A percentile compares a stretch with the other conserved stretches of the same genome.
Conservation (phyloP, 2,329 filamentous ascomycete genomes). For the Metarhizium humberi region DNA sequence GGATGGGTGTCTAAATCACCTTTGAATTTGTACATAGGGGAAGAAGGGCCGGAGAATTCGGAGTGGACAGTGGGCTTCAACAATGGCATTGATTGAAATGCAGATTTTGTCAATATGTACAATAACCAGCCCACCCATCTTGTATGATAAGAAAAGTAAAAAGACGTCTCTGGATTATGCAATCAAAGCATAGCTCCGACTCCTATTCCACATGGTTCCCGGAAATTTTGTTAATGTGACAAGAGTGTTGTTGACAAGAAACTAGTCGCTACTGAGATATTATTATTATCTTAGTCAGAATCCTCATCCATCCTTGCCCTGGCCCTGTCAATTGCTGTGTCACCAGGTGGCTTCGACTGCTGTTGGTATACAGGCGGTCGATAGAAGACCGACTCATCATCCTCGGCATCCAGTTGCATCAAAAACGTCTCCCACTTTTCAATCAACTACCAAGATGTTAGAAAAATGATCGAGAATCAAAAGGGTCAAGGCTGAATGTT, state of each 20-base stretch:
- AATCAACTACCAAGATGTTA: constrained; percentile 37
- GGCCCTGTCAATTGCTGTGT: constrained; percentile 52
- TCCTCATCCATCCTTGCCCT: constrained; percentile 47
- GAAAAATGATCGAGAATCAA: constrained; percentile 11
- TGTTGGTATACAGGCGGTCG: constrained; percentile 49
- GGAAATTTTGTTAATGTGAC: constrained; percentile 4
- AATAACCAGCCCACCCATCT: constrained; percentile 22
- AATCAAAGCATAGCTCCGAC: constrained; percentile 3
- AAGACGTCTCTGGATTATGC: constrained; percentile 15
- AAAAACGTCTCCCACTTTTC: constrained; percentile 99
- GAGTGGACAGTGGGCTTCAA: not conserved
- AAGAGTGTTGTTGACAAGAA: not conserved
- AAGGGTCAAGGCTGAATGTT: not conserved
- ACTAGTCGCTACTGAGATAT: not conserved
- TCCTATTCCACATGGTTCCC: constrained; percentile 4
- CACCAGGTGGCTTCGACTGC: constrained; percentile 37
- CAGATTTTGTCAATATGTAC: constrained; percentile 21
- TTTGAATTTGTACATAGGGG: not conserved
- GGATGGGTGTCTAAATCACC: not conserved
- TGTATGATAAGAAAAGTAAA: constrained; percentile 22
- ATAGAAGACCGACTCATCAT: constrained; percentile 66
- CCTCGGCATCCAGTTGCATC: constrained; percentile 89
- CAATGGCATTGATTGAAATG: constrained; percentile 1
- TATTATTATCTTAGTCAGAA: constrained; percentile 36
- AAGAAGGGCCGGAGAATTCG: not conserved